Evolutionary conservation across 495 filamentous ascomycete genomes (phyloP), one percentile per base, ranked within the genome.

Genomic region (Choiromyces venosus): DNA sequence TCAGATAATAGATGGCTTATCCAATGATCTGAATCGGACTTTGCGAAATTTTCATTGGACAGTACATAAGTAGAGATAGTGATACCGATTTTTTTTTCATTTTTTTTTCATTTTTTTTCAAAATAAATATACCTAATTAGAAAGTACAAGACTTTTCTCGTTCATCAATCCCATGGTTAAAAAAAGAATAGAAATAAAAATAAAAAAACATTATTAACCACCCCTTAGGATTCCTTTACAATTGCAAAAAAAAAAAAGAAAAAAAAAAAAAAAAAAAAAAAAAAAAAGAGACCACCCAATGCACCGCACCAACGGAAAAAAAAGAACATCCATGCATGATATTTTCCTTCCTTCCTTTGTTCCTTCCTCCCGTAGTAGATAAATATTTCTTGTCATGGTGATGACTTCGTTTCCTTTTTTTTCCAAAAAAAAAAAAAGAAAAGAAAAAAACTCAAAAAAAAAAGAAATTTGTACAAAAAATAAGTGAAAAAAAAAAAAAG

Each of bases 151-250:
- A n/a, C n/a, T n/a, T n/a, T n/a, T n/a, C n/a, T n/a, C n/a, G n/a
- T n/a, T n/a, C n/a, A n/a, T n/a, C n/a, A n/a, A n/a, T n/a, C n/a
- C n/a, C n/a, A n/a, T 18, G 9, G 44, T 29, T 39, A 29, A 35
- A 74, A 72, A n/a, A 39, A n/a, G n/a, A 38, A 7, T 37, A 25
- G 64, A 71, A 73, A 52, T 14, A 39, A 44, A n/a, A 37, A 67
- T 10, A n/a, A 71, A 69, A 73, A 61, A 42, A 7, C 67, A 37
- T 61, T 40, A 75, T 39, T 64, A 73, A 65, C 65, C n/a, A n/a
- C 70, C 73, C 64, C 18, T 36, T 67, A 52, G 46, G 71, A 66
- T 66, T 70, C 73, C 71, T 75, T 75, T 75, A 72, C 72, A 73
- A 69, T 73, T 71, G 72, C 73, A 67, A 37, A 35, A 37, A n/a